These are phyloP conservation scores for Lyophyllum shimeji DNA, from an alignment of 768 basidiomycete species.

Conservation along the genomic window DNA sequence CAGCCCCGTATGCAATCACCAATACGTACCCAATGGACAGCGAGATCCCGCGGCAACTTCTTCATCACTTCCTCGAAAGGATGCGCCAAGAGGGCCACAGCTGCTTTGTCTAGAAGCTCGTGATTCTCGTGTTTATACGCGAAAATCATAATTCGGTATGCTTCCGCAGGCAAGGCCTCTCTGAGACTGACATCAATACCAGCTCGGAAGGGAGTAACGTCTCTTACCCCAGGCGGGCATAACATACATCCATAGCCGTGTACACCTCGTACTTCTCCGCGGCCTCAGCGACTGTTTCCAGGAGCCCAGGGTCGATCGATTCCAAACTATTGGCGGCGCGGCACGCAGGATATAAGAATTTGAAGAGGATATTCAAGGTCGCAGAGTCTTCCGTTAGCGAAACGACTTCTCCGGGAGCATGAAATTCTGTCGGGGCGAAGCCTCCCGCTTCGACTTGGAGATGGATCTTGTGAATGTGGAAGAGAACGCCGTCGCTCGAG, in stretches of 20 bases:
- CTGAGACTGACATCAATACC: not conserved
- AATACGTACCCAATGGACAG: not conserved
- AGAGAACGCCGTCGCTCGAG: conserved; percentile 12
- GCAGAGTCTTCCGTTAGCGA: conserved; percentile 1
- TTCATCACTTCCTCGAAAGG: not conserved
- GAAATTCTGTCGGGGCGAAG: conserved; percentile 9
- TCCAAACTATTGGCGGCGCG: not conserved
- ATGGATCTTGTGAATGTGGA: conserved; percentile 13
- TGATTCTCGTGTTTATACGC: not conserved
- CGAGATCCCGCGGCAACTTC: not conserved
- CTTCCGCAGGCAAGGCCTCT: not conserved
- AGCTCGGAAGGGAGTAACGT: no score
- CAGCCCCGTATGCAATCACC: not conserved
- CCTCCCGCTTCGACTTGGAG: conserved; percentile 6
- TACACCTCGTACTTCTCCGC: conserved; percentile 19
- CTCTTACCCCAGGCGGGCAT: not conserved
- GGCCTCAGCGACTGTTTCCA: conserved; percentile 9
- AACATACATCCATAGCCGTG: not conserved
- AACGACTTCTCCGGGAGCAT: not conserved
- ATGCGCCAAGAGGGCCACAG: not conserved
- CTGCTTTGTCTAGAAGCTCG: not conserved
- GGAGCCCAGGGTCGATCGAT: not conserved
- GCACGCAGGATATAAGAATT: conserved; percentile 1
- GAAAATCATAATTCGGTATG: not conserved
- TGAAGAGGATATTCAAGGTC: not conserved